Base-by-base conservation (phyloP, 1,284 basidiomycete species). In the Pascua guehoae region DNA sequence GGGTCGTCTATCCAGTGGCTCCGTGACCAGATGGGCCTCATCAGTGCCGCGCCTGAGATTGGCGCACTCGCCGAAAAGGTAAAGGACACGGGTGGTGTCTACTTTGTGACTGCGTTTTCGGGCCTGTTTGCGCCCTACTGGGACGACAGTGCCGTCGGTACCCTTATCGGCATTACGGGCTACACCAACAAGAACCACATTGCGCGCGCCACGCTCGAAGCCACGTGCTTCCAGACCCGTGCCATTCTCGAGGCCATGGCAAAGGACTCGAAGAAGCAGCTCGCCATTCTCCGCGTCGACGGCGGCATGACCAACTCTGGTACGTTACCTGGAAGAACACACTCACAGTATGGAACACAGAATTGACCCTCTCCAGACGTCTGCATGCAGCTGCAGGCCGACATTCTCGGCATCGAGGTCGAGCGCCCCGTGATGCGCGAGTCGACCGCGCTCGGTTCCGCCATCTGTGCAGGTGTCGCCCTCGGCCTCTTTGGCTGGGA, bases 1-100 rank as follows among this genome's bases (percentile, higher is more conserved):
- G 95, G 95, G 45, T 89, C 88, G 62, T 92, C 92, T 12, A 87
- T 98, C 73, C 94, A 96, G 78, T 98, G 95, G 84, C 80, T 98
- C 8, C 87, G 95, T 18, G 96, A 98, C 78, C 87, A 89, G 39
- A 85, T 98, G 81, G 79, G 82, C 37, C 77, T 98, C 64, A 95
- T 98, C 69, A 78, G 85, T 43, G 83, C 86, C 39, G 89, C 92
- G 0, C 77, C 76, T n/a, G 89, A 97, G 57, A 88, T 98, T 67
- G 96, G 97, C 70, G 81, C 81, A 12, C 83, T 98, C 41, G 94
- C 92, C 1, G 84, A 82, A 5, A 82, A 86, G 48, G 91, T 88
- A 43, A 78, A 85, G 12, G 85, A 88, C 68, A 88, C 91, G 0
- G 93, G 89, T 46, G 95, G 94, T 12, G 83, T 97, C 41, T 97